phyloP scores from a whole-genome alignment of 1,284 basidiomycete species.

The Naganishia sp. region DNA sequence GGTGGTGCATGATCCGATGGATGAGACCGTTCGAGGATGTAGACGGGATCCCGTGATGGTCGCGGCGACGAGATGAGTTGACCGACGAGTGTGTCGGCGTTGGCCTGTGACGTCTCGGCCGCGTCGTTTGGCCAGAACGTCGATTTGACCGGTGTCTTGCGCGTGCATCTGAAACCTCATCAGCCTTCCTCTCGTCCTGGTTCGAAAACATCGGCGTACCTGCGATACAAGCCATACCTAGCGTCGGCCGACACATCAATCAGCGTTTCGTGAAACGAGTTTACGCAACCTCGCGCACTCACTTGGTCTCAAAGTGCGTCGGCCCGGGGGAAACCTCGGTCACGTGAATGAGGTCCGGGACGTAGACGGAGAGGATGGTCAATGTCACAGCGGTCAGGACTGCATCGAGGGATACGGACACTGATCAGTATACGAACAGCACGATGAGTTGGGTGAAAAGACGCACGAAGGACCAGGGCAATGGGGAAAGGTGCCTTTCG shows the following conservation, averaged over 20 bases:
- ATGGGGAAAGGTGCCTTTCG: constrained; percentile 30
- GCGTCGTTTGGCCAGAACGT: background rate
- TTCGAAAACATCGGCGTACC: constrained; percentile 33
- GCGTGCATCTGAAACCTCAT: constrained; percentile 43
- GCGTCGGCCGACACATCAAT: background rate
- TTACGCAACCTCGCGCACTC: background rate
- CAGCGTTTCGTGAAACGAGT: background rate
- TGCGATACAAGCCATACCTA: constrained; percentile 52
- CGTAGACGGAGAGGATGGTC: constrained; percentile 50
- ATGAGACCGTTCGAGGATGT: constrained; percentile 16
- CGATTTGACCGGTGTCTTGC: constrained; percentile 37
- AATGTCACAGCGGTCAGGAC: constrained; percentile 48
- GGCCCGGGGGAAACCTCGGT: constrained; percentile 44
- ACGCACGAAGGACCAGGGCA: constrained; percentile 24
- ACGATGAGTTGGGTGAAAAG: background rate
- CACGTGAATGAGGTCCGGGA: constrained; percentile 49
- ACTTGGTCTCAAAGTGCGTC: constrained; percentile 50
- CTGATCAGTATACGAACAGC: background rate
- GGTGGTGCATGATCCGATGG: background rate
- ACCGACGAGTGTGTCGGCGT: background rate
- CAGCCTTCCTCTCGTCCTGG: background rate
- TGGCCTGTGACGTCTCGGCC: no score
- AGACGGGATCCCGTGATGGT: background rate
- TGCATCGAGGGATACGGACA: background rate
- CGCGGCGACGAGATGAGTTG: background rate